phyloP scores from a whole-genome alignment of 2,329 filamentous ascomycete genomes.

The Fusarium beomiforme region DNA sequence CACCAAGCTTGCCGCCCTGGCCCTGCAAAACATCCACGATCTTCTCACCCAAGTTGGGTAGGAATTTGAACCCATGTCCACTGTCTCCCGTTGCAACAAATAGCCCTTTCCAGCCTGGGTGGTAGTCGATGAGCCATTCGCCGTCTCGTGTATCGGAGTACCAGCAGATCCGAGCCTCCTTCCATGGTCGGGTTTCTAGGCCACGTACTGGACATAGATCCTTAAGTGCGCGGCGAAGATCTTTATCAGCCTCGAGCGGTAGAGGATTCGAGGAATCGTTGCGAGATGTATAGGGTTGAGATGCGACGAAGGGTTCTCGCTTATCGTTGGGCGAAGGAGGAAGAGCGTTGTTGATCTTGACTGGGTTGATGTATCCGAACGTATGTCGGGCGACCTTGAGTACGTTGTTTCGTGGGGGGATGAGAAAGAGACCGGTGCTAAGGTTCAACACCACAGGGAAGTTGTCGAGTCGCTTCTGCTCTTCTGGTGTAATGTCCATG shows the following conservation, averaged over 20 bases:
- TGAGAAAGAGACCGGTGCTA: slow-evolving; percentile 76
- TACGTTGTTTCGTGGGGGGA: slow-evolving; percentile 70
- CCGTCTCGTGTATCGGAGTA: slow-evolving; percentile 78
- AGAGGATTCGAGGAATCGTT: slow-evolving; percentile 58
- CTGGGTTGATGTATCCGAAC: slow-evolving; percentile 72
- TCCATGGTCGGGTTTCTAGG: slow-evolving; percentile 69
- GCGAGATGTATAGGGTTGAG: slow-evolving; percentile 49
- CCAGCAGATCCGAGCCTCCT: slow-evolving; percentile 74
- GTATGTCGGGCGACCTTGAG: slow-evolving; percentile 77
- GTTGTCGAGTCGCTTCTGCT: slow-evolving; percentile 71
- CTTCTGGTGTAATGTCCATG: slow-evolving; percentile 75
- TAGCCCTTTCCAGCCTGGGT: slow-evolving; percentile 67
- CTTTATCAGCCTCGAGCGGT: slow-evolving; percentile 68
- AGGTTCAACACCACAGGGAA: slow-evolving; percentile 81
- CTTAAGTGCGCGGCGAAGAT: slow-evolving; percentile 68
- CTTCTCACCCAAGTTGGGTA: slow-evolving; percentile 72
- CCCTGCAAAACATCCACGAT: slow-evolving; percentile 65
- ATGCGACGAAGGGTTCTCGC: slow-evolving; percentile 47
- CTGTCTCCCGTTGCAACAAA: slow-evolving; percentile 72
- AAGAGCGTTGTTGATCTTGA: slow-evolving; percentile 48
- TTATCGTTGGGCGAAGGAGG: slow-evolving; percentile 43
- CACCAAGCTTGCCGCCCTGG: slow-evolving; percentile 60
- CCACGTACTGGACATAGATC: slow-evolving; percentile 67
- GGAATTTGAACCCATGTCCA: slow-evolving; percentile 75
- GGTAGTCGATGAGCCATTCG: slow-evolving; percentile 77